Evolutionary conservation across 2,329 filamentous ascomycete species (phyloP), one percentile per base, ranked within the genome.

Genomic region (Cytospora mali): DNA sequence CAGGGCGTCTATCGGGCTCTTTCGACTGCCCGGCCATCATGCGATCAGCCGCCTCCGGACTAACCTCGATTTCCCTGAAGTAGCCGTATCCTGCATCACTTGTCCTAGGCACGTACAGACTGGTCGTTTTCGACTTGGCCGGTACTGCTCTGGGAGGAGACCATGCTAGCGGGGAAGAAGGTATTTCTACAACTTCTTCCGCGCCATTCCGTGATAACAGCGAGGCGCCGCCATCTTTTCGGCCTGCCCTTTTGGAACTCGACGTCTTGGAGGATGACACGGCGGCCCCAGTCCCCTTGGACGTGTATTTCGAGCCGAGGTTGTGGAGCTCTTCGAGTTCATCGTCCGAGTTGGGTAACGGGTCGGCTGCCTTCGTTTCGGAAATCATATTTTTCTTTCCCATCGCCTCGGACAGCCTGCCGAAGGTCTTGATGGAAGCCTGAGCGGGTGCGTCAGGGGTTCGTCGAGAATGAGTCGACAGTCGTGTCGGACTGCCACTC

Each of bases 311-410:
- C 52, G 79, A 63, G 1, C 77, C 77, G 51, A 80, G 67, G 57
- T 73, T 70, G 69, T 77, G 70, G 10, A 80, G 75, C 64, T 81
- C 69, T 57, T 71, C 65, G 16, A 79, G 68, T 51, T 69, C 60
- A 2, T 56, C 55, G 50, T 58, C 64, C 33, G 58, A 64, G 31
- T 58, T 54, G 3, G 25, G 46, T 7, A 2, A 27, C 4, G 28
- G n/a, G 10, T 28, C 49, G 21, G 6, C 9, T n/a, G 16, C 27
- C 27, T 52, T 56, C 25, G 25, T 14, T n/a, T 21, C 2, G 21
- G 42, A 29, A 6, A 18, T 10, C 14, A 23, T 52, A 29, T 14
- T 48, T 21, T 16, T 55, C 33, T 53, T 64, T 16, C 46, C 51
- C 42, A 58, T 29, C 9, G 33, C 42, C 63, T 65, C 52, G 21